Base-by-base conservation (phyloP, 78 protist genomes). In the Pigoraptor vietnamica region DNA sequence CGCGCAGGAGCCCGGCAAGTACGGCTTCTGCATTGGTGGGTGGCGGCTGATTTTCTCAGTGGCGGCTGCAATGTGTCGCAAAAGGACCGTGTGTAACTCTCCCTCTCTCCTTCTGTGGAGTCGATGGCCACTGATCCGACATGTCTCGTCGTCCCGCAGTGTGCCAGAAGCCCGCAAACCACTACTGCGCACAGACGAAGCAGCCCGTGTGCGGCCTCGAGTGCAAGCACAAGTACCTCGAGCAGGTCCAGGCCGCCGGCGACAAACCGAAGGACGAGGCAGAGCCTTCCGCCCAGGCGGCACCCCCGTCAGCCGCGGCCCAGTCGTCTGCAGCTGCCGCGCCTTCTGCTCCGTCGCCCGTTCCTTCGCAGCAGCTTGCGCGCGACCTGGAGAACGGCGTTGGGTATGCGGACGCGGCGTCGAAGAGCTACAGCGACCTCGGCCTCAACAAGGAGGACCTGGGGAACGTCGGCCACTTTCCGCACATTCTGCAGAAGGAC, bases 401-500 rank as follows among this genome's bases (percentile, higher is more conserved):
- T 32, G 79, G 32, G 32, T 48, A 9, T 48, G 86, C 86, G 2
- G 86, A 23, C 33, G n/a, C 21, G 21, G 35, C 14, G 86, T 32
- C 86, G 19, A 23, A 32, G 86, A 32, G 36, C 86, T 32, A 81
- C 86, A 32, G 33, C 33, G 86, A 81, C 14, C 86, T 32, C 19
- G 24, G 36, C n/a, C 36, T 32, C 86, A 32, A 81, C 36, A 81
- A 81, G 36, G 39, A 32, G 24, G 88, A 35, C 39, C 38, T 35
- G 39, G 39, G 24, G 19, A 24, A 29, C 24, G 88, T 6, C 39
- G 38, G 23, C 0, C 90, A 9, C 36, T 87, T 35, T 40, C 40
- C 29, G 10, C 56, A 81, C 86, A 79, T 81, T 36, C 32, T 24
- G 29, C 94, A 83, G 33, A 32, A 40, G 86, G 97, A 96, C 35